A percentile compares a stretch with the other conserved stretches of the same genome.
Evolutionary conservation across 1,284 basidiomycete species (phyloP).

Genomic region (Uromyces viciae-fabae): DNA sequence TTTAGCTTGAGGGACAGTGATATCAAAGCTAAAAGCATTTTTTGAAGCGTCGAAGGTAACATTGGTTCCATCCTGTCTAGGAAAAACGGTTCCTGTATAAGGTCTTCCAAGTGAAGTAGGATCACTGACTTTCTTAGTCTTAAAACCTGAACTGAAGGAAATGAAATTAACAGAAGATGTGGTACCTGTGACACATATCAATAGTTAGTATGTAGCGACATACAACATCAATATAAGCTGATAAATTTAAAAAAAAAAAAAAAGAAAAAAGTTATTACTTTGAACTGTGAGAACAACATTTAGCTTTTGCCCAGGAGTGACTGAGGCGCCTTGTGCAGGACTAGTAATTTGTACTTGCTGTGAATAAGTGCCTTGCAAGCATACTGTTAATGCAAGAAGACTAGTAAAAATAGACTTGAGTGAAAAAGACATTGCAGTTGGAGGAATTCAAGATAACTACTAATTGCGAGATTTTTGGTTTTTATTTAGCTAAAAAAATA

Average conservation of each 20-base stretch:
- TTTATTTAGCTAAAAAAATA: too few species aligned
- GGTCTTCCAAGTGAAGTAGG: background rate
- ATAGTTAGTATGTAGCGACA: background rate
- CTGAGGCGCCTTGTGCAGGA: background rate
- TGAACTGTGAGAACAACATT: background rate
- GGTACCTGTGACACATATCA: background rate
- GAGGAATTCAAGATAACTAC: too few species aligned
- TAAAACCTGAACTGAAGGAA: background rate
- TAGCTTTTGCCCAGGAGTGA: conserved; percentile 3
- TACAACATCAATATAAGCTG: too few species aligned
- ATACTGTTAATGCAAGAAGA: too few species aligned
- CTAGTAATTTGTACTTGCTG: background rate
- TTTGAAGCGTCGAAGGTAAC: background rate
- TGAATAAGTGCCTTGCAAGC: background rate
- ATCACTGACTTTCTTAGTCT: background rate
- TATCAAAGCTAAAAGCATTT: background rate
- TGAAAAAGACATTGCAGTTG: too few species aligned
- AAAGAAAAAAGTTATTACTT: background rate
- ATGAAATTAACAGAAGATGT: background rate
- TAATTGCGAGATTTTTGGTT: too few species aligned
- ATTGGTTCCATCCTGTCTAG: background rate
- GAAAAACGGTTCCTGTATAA: background rate
- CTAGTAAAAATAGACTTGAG: too few species aligned
- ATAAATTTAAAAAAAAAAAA: too few species aligned
- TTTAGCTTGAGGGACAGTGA: background rate